Conservation (phyloP, 1,284 basidiomycete species). For the Salmacisia buchloeana region DNA sequence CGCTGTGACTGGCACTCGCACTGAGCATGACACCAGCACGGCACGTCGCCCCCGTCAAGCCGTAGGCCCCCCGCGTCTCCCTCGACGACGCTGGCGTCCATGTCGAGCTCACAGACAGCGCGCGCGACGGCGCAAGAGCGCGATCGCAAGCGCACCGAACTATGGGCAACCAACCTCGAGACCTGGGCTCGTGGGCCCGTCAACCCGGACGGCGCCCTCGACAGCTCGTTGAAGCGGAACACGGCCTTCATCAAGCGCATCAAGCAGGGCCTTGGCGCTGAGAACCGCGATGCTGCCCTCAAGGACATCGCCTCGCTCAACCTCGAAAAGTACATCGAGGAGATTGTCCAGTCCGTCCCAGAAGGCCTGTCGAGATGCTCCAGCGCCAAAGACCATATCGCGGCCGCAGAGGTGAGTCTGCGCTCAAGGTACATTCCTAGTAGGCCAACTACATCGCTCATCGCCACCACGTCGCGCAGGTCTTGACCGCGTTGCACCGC, state of each 20-base stretch:
- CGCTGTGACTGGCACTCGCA: too few species aligned
- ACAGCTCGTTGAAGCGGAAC: slow-evolving; percentile 48
- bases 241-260: slow-evolving; percentile 45
- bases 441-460: slow-evolving; percentile 3
- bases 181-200: slow-evolving; percentile 29
- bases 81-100: neutral
- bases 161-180: slow-evolving; percentile 26
- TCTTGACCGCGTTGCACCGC: slow-evolving; percentile 80
- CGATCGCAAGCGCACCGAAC: slow-evolving; percentile 27
- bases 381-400: slow-evolving; percentile 81
- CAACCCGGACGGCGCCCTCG: slow-evolving; percentile 21
- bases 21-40: too few species aligned
- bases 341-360: slow-evolving; percentile 76
- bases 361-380: slow-evolving; percentile 82
- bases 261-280: slow-evolving; percentile 34
- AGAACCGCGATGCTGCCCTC: slow-evolving; percentile 51
- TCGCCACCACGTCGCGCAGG: slow-evolving; percentile 54
- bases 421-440: neutral
- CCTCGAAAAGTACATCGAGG: slow-evolving; percentile 92
- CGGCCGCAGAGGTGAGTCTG: slow-evolving; percentile 73
- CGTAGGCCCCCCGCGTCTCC: neutral
- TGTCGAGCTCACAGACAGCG: neutral
- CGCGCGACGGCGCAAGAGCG: slow-evolving; percentile 18
- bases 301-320: slow-evolving; percentile 81
- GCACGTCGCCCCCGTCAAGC: too few species aligned